These are phyloP conservation scores for Candida alai DNA, from an alignment of 805 yeast species.

Conservation along the genomic window DNA sequence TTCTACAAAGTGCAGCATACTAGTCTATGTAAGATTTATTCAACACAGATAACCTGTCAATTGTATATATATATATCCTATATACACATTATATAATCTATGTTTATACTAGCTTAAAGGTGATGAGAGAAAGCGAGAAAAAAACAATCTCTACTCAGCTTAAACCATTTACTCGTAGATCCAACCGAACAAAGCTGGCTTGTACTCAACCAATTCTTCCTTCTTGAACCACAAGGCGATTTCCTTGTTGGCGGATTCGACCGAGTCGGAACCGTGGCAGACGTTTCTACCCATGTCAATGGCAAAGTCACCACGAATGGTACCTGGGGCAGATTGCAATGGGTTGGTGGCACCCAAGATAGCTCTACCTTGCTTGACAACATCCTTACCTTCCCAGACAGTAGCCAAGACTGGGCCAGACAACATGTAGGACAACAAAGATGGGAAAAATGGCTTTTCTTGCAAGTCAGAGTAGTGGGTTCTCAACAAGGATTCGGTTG, in stretches of 20 bases:
- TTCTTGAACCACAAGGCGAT: slow-evolving; percentile 96
- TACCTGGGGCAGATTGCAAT: slow-evolving; percentile 94
- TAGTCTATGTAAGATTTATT: no score
- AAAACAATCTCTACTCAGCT: no score
- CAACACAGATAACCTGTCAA: no score
- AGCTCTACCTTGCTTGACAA: slow-evolving; percentile 96
- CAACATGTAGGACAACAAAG: slow-evolving; percentile 91
- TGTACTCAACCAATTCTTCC: slow-evolving; percentile 93
- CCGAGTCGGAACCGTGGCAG: slow-evolving; percentile 99
- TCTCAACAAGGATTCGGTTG: slow-evolving; percentile 83
- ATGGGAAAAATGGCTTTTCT: slow-evolving; percentile 97
- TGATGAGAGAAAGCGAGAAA: no score
- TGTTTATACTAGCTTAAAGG: no score
- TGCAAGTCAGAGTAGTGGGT: slow-evolving; percentile 95
- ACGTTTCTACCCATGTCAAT: slow-evolving; percentile 99
- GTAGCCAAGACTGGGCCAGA: slow-evolving; percentile 99
- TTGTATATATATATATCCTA: no score
- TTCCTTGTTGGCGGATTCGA: slow-evolving; percentile 95
- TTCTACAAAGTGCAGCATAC: no score
- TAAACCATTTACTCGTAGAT: slow-evolving; percentile 87
- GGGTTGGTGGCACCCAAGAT: slow-evolving; percentile 99
- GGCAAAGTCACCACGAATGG: slow-evolving; percentile 99
- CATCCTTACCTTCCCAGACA: slow-evolving; percentile 99
- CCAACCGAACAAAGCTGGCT: slow-evolving; percentile 81
- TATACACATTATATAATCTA: no score